Base-by-base conservation (phyloP, 176 grass and related monocot genomes). In the Rhipidocladum racemiflorum region DNA sequence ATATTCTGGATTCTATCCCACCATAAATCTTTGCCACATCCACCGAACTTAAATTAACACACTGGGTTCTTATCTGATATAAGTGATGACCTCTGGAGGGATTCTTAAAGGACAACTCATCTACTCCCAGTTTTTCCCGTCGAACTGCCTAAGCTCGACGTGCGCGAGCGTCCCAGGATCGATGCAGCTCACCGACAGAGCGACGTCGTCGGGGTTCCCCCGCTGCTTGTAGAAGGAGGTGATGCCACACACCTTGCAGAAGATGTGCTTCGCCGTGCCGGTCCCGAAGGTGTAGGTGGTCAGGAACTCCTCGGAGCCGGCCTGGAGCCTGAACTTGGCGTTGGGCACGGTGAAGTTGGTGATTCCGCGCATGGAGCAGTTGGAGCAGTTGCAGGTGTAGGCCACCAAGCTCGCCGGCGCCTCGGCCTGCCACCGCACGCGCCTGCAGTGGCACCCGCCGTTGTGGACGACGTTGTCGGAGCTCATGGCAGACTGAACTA, bases 261-360 rank as follows among this genome's bases (percentile, higher is more conserved):
- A 94, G 28, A 34, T 89, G 73, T 97, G 95, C 70, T 91, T 91
- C 17, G 88, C 92, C 16, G 86, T 91, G 87, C 86, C 88, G 36
- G 95, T 94, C 42, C 92, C 95, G 65, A 94, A 97, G 62, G 86
- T 91, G 78, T 97, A 97, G 43, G 90, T 89, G 82, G 95, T 86
- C 13, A 97, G 83, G 84, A 64, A 89, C 35, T 88, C 82, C 27
- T 54, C 61, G 27, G 90, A 84, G 74, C 75, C 86, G 9, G 74
- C 1, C 30, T 46, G 28, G 27, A 97, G 90, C n/a, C 53, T 35
- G 90, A 97, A 93, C 81, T 61, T 94, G 12, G 27, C 77, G 27
- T 66, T 70, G 70, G 95, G 90, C 34, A 97, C 92, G 68, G 86
- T 15, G 78, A 97, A 94, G 77, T 91, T 54, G 59, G 29, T 35